A percentile compares a stretch with the other conserved stretches of the same genome.
Conservation (phyloP, 257 asterid species). For the Solanum dulcamara region DNA sequence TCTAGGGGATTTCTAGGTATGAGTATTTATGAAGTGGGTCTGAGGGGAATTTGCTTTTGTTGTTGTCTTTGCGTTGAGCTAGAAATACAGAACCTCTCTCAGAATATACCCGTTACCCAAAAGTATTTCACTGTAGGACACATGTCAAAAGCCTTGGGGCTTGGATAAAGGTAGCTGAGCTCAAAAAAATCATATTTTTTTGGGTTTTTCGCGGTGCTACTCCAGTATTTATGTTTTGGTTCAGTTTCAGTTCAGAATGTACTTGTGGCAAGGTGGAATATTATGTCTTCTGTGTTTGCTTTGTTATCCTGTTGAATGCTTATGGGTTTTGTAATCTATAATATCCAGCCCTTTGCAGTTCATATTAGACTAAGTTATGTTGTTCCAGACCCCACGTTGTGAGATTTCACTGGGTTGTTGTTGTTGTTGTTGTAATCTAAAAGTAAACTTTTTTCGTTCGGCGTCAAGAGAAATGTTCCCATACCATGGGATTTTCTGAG, state of each 20-base stretch:
- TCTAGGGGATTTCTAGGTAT: too few relatives aligned
- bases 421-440: background rate
- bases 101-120: background rate
- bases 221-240: background rate
- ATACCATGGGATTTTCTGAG: background rate
- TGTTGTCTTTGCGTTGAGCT: background rate
- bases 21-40: background rate
- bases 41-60: background rate
- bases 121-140: background rate
- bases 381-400: too few relatives aligned
- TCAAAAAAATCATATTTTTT: background rate
- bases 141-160: background rate
- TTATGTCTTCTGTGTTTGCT: background rate
- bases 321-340: background rate
- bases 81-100: background rate
- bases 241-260: background rate
- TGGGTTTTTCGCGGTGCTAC: background rate
- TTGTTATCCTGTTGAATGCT: background rate
- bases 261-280: background rate
- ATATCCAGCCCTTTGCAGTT: background rate
- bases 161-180: background rate
- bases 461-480: background rate
- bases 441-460: background rate
- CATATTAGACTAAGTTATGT: background rate
- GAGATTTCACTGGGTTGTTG: too few relatives aligned